Conservation (phyloP, 345 rosid genomes). For the Populus alba region DNA sequence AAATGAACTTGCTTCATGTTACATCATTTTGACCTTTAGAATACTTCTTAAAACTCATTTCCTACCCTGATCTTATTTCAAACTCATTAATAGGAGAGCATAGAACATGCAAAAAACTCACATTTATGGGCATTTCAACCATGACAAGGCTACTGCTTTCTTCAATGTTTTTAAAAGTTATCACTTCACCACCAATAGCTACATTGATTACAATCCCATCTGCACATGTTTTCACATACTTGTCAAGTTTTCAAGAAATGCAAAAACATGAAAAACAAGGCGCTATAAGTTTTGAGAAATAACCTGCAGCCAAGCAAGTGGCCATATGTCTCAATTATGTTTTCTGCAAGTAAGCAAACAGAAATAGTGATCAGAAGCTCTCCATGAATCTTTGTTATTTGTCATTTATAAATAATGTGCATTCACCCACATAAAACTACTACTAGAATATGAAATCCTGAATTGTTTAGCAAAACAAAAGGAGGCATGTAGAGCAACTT, state of each 20-base stretch:
- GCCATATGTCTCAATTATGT: slow-evolving; percentile 67
- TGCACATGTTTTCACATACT: slow-evolving; percentile 26
- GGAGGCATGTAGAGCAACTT: background rate
- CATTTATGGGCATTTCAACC: slow-evolving; percentile 92
- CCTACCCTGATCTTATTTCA: background rate
- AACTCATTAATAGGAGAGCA: slow-evolving; percentile 1
- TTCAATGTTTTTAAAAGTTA: slow-evolving; percentile 68
- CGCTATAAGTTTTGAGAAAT: slow-evolving; percentile 2
- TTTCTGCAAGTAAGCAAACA: slow-evolving; percentile 53
- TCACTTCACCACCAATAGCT: slow-evolving; percentile 93
- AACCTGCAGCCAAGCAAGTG: slow-evolving; percentile 88
- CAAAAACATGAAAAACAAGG: background rate
- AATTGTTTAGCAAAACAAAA: background rate
- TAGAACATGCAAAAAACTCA: slow-evolving; percentile 23
- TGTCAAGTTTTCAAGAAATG: slow-evolving; percentile 5
- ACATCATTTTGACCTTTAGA: background rate
- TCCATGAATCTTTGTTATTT: background rate
- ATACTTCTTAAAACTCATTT: background rate
- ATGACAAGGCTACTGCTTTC: slow-evolving; percentile 66
- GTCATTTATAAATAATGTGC: background rate
- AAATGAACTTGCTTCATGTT: background rate
- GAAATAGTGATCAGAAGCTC: slow-evolving; percentile 1
- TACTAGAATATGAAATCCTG: background rate
- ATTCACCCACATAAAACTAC: background rate
- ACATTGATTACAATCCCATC: slow-evolving; percentile 91